These are phyloP conservation scores for Xylaria castorea DNA, from an alignment of 495 filamentous ascomycete species.

Conservation along the genomic window DNA sequence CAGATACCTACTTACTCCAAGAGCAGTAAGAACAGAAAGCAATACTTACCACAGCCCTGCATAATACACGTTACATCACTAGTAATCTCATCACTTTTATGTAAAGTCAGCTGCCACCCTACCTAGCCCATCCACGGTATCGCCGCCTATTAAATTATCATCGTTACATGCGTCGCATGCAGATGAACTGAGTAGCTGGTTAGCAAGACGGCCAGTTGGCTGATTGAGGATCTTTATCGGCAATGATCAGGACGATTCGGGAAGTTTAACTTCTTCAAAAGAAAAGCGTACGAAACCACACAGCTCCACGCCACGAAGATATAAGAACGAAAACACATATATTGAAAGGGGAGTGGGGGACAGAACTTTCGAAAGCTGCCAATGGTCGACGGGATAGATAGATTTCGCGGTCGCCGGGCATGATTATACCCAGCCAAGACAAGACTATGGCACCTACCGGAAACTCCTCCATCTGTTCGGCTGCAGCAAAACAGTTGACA, in stretches of 20 bases:
- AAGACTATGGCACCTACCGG: too few relatives aligned
- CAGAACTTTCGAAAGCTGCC: too few relatives aligned
- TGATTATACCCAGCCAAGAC: neutral
- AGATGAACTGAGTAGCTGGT: neutral
- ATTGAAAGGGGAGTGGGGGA: too few relatives aligned
- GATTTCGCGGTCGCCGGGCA: neutral
- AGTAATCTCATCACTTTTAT: neutral
- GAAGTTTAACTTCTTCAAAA: neutral
- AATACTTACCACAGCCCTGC: neutral
- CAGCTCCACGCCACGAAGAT: too few relatives aligned
- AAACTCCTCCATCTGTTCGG: too few relatives aligned
- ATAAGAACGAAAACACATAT: too few relatives aligned
- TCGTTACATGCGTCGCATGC: neutral
- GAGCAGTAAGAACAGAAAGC: neutral
- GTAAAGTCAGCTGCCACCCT: conserved; percentile 4
- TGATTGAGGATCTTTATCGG: neutral
- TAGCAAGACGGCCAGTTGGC: neutral
- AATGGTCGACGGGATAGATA: neutral
- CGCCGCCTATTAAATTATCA: neutral
- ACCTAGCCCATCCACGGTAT: neutral
- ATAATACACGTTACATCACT: conserved; percentile 11
- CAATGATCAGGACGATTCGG: neutral
- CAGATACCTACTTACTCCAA: neutral
- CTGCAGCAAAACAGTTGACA: too few relatives aligned
- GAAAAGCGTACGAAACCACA: neutral